These are phyloP conservation scores for Porpolomopsis calyptriformis DNA, from an alignment of 768 basidiomycete species.

Conservation along the genomic window DNA sequence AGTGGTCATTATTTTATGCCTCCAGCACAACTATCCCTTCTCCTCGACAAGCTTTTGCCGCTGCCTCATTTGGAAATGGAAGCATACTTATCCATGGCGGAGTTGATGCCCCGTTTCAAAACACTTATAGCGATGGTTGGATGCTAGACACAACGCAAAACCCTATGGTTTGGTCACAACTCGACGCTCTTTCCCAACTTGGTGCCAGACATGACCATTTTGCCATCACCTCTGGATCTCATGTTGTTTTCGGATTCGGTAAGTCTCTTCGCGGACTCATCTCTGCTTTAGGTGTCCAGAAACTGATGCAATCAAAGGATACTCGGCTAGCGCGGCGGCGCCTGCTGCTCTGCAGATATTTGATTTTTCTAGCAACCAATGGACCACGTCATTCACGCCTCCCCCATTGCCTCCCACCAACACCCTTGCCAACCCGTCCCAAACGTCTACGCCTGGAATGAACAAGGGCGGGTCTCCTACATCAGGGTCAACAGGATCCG, in stretches of 20 bases:
- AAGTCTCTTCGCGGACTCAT: conserved; percentile 18
- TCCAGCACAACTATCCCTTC: conserved; percentile 33
- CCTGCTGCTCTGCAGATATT: conserved; percentile 48
- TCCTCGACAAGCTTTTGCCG: conserved; percentile 56
- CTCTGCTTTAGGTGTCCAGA: neutral
- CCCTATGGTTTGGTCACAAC: conserved; percentile 50
- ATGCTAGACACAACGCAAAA: conserved; percentile 46
- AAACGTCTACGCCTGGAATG: too few species aligned
- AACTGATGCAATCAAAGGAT: conserved; percentile 26
- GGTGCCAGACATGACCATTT: conserved; percentile 66
- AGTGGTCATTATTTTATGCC: conserved; percentile 42
- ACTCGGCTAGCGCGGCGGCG: conserved; percentile 39
- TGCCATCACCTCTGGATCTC: conserved; percentile 47
- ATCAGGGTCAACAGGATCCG: neutral
- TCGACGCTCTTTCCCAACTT: conserved; percentile 42
- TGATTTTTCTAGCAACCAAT: conserved; percentile 31
- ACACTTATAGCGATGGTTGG: conserved; percentile 58
- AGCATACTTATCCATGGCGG: conserved; percentile 74
- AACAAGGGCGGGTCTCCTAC: too few species aligned
- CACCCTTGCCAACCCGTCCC: conserved; percentile 11
- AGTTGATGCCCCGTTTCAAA: conserved; percentile 44
- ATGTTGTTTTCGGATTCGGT: conserved; percentile 76
- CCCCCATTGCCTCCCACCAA: conserved; percentile 22
- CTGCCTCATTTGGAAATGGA: conserved; percentile 37
- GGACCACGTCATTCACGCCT: conserved; percentile 33